Evolutionary conservation across 805 yeast species (phyloP).

Genomic region (Yarrowia yakushimensis): DNA sequence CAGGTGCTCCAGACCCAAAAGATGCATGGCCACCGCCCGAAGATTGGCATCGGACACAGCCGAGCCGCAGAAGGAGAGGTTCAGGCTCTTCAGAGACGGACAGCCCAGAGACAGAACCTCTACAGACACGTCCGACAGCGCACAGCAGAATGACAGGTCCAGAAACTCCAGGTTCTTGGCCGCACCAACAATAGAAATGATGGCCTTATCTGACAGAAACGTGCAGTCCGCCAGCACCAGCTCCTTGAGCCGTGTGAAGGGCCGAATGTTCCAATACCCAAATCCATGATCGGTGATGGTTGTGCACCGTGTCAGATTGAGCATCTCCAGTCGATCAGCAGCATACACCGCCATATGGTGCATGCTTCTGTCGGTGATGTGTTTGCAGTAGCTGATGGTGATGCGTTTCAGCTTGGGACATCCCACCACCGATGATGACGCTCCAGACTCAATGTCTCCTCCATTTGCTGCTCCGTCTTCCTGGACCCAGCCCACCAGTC

Average conservation of each 20-base stretch:
- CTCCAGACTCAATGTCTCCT: slow-evolving; percentile 1
- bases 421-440: slow-evolving; percentile 43
- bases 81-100: slow-evolving; percentile 49
- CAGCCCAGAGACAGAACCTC: slow-evolving; percentile 69
- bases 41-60: slow-evolving; percentile 74
- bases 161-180: slow-evolving; percentile 55
- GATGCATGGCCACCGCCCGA: slow-evolving; percentile 54
- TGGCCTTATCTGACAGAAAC: slow-evolving; percentile 62
- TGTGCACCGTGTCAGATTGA: slow-evolving; percentile 71
- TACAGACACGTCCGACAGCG: slow-evolving; percentile 63
- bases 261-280: slow-evolving; percentile 54
- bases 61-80: slow-evolving; percentile 71
- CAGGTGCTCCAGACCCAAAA: slow-evolving; percentile 48
- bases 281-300: slow-evolving; percentile 75
- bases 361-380: slow-evolving; percentile 66
- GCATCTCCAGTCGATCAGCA: slow-evolving; percentile 49
- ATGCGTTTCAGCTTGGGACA: slow-evolving; percentile 55
- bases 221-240: slow-evolving; percentile 69
- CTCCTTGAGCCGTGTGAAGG: slow-evolving; percentile 51
- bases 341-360: slow-evolving; percentile 58
- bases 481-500: slow-evolving; percentile 57
- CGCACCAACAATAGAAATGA: slow-evolving; percentile 57
- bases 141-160: slow-evolving; percentile 72
- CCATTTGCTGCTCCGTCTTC: background rate
- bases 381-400: slow-evolving; percentile 70